Evolutionary conservation across 1,284 basidiomycete species (phyloP), one percentile per base, ranked within the genome.

Genomic region (Leccinum pachyderme): DNA sequence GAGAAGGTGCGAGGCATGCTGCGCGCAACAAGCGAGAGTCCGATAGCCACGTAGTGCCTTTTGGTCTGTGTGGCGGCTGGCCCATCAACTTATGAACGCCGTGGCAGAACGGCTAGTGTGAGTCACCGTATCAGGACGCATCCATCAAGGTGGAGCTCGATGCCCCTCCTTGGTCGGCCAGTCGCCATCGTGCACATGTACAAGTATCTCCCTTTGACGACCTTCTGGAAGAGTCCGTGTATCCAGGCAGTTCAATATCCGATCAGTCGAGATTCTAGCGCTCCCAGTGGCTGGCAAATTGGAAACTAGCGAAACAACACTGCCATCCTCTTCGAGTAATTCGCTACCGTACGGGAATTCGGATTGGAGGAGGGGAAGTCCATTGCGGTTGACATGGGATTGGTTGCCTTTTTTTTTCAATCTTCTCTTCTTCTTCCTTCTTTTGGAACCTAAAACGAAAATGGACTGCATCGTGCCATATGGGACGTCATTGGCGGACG

Each of bases 201-300:
- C 54, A 52, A 55, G 56, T 43, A 54, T 56, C 52, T 49, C 58
- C 55, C 62, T 63, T 55, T 58, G 18, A 47, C n/a, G 50, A 50
- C 44, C 67, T 66, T 69, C 67, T 62, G 49, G 59, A 68, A 69
- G 67, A 67, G 67, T 46, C 67, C 61, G 65, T 64, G 48, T 52
- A 49, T 43, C 32, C 61, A 67, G 67, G 61, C 65, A 68, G 57
- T 60, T 69, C 65, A 60, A 69, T 69, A 65, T 68, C 67, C 61
- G 67, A 56, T 68, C 64, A 69, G 65, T 68, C 63, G 67, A 66
- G 67, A 50, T 63, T 64, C 56, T 55, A 32, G 56, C 63, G 65
- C 65, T 55, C 12, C 55, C 63, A 69, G 47, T 51, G 49, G 43
- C 49, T 51, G 49, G 43, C 53, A 49, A 47, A 47, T 52, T 50